Evolutionary conservation across 2,329 filamentous ascomycete genomes (phyloP).

Genomic region (Xylariaceae sp.): DNA sequence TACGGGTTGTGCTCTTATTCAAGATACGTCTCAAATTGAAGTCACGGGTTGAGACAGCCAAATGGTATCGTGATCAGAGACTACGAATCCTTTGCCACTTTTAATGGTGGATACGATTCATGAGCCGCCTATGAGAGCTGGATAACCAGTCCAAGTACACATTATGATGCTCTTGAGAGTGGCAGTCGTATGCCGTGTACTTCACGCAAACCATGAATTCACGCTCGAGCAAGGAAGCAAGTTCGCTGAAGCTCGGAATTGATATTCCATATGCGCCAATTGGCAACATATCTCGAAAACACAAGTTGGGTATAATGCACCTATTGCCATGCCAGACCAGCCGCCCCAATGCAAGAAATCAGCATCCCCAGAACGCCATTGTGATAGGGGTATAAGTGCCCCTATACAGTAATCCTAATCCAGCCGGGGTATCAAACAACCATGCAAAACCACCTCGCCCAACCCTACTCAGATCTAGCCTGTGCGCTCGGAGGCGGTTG

Average conservation of each 20-base stretch:
- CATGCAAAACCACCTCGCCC: neutral
- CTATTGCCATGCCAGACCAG: neutral
- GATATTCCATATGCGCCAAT: neutral
- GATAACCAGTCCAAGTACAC: no score
- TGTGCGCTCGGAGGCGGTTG: slow-evolving; percentile 16
- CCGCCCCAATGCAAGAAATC: neutral
- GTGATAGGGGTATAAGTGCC: slow-evolving; percentile 5
- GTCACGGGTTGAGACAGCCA: no score
- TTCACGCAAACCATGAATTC: neutral
- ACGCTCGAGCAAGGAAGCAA: neutral
- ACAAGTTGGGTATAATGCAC: neutral
- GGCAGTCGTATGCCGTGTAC: neutral
- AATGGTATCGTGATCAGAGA: no score
- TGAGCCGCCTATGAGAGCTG: no score
- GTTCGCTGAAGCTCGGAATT: neutral
- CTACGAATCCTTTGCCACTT: no score
- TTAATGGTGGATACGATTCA: no score
- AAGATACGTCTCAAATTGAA: no score
- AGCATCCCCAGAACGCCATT: slow-evolving; percentile 5
- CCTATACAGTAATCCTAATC: neutral
- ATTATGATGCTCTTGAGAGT: neutral
- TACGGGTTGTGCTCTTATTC: no score
- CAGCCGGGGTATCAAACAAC: neutral
- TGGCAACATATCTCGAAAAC: neutral
- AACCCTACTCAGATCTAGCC: slow-evolving; percentile 1